Evolutionary conservation across 306 rosid species (phyloP), one percentile per base, ranked within the genome.

Genomic region (Rosa rugosa): DNA sequence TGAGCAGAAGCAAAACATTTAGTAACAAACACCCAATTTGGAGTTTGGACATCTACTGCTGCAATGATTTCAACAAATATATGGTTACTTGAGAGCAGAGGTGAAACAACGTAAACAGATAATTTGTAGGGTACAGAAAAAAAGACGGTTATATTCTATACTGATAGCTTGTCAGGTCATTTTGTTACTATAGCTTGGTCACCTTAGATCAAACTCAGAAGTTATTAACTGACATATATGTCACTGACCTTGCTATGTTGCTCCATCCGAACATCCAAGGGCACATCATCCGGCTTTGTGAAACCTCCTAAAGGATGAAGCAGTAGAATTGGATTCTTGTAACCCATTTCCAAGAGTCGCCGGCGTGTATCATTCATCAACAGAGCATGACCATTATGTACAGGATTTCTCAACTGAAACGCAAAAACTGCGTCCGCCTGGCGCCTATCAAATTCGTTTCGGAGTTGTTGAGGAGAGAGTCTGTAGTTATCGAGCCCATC

Each of bases 251-350:
- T 95, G 93, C 97, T 92, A 81, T 95, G 99, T 75, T 95, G 98
- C 87, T 95, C 99, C 98, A 95, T 93, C 82, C 99, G 89, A 83
- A 95, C 97, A 79, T 95, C 99, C 85, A 95, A 85, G 56, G 99
- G 99, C 49, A 95, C 99, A 77, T 95, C 99, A 57, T 95, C 98
- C 3, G 84, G 90, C 84, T 95, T 95, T 12, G 96, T 90, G 88
- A 81, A 95, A 78, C 99, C 99, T 80, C 99, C 99, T 41, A 95
- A 86, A 77, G 99, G 99, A 85, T 95, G 99, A 86, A 95, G 98
- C 85, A 93, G 76, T 31, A 95, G 81, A 79, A 95, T 85, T 20
- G 99, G 99, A 81, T 95, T 95, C 80, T 91, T 91, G 87, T 81
- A 95, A 20, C 99, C 99, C 96, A 95, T 95, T 5, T 95, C 97